Base-by-base conservation (phyloP, 176 grass and related monocot genomes). In the Oryza brachyantha region DNA sequence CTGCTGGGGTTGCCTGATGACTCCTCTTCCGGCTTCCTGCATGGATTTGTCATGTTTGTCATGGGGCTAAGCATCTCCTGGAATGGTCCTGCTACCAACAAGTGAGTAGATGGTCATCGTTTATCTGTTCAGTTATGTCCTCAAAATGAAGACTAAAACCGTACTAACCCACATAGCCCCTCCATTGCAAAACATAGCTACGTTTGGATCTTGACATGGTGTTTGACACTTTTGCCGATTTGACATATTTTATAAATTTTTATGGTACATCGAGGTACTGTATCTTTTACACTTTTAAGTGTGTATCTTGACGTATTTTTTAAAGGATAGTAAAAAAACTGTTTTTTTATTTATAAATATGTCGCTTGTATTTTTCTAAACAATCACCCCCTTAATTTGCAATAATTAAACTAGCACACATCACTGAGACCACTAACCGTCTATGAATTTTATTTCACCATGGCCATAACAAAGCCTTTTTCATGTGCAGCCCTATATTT, bases 21-120 rank as follows among this genome's bases (percentile, higher is more conserved):
- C 39, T 64, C 89, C 1, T 88, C 81, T 41, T 64, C 83, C 14
- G 83, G 82, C 14, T 46, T 94, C 48, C 65, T 72, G 62, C 87
- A 91, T 66, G 96, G 86, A 2, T 43, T 94, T 39, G 92, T 93
- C 68, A 79, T 98, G 74, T 89, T 98, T 70, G 75, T 93, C 66
- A 98, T 98, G 92, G 96, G 92, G 10, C 78, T 94, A 24, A 91
- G 81, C 82, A 98, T 92, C 66, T 93, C 92, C 46, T 94, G 92
- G 92, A 98, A 98, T 32, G 92, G 39, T 61, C 85, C 96, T 48
- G 96, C 96, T 75, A 98, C 92, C 81, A 98, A 98, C 83, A 98
- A 94, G 95, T 90, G 90, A 76, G 79, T 73, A 19, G 22, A 10
- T 24, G 29, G 54, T 69, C 37, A 50, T 41, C 38, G 1, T 36